Evolutionary conservation across 495 filamentous ascomycete genomes (phyloP).

Genomic region (Pyrenula aspistea): DNA sequence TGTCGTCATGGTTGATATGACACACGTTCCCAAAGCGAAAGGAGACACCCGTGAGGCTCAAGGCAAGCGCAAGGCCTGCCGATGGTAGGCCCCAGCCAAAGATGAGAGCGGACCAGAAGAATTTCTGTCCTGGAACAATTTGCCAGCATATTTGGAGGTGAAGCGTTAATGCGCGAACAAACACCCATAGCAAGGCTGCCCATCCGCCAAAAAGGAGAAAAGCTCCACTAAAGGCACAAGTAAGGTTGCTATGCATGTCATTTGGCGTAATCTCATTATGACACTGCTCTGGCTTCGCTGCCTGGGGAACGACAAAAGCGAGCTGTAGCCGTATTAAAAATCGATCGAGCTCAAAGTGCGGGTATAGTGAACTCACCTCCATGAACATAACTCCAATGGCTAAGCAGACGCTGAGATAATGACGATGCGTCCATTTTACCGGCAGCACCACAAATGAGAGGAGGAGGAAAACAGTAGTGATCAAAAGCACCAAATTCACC

Average conservation of each 20-base stretch:
- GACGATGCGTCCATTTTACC: conserved; percentile 78
- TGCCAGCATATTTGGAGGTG: conserved; percentile 99
- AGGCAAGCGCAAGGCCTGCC: conserved; percentile 56
- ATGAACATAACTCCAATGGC: conserved; percentile 62
- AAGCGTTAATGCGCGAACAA: conserved; percentile 79
- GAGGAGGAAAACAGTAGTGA: conserved; percentile 64
- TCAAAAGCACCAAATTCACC: conserved; percentile 63
- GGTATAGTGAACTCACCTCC: conserved; percentile 43
- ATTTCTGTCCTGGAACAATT: conserved; percentile 71
- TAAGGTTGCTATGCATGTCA: conserved; percentile 70
- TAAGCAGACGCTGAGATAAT: conserved; percentile 84
- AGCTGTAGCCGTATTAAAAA: conserved; percentile 34
- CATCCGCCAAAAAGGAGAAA: conserved; percentile 78
- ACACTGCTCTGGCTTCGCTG: conserved; percentile 68
- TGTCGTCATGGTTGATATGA: conserved; percentile 79
- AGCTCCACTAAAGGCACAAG: conserved; percentile 81
- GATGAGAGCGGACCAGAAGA: conserved; percentile 77
- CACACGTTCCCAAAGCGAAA: conserved; percentile 86
- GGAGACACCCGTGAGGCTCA: conserved; percentile 82
- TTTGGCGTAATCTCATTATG: conserved; percentile 85
- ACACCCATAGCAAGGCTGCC: conserved; percentile 75
- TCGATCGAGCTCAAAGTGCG: conserved; percentile 2
- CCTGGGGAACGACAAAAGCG: conserved; percentile 86
- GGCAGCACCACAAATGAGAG: conserved; percentile 75
- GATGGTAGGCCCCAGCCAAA: conserved; percentile 76